These are phyloP conservation scores for Mycena belliarum DNA, from an alignment of 768 basidiomycete genomes.

Conservation along the genomic window DNA sequence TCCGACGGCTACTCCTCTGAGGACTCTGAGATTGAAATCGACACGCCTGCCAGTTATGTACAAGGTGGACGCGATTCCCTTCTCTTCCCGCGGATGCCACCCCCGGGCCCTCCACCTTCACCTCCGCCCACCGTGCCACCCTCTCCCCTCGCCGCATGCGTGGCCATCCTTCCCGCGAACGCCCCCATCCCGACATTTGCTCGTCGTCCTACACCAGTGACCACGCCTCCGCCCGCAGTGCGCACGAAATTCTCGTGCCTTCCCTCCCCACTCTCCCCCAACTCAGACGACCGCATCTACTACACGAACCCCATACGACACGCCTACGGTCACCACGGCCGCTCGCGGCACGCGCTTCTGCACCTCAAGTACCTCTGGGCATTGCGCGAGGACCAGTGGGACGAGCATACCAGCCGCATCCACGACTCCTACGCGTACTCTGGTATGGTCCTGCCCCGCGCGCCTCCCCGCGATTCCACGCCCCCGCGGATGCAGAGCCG, in stretches of 20 bases:
- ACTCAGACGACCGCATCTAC: constrained; percentile 25
- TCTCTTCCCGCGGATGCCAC: constrained; percentile 18
- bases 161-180: not conserved
- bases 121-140: constrained; percentile 11
- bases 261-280: constrained; percentile 40
- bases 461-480: constrained; percentile 18
- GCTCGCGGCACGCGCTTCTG: constrained; percentile 59
- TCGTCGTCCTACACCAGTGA: constrained; percentile 27
- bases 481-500: constrained; percentile 26
- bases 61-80: constrained; percentile 6
- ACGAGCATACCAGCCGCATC: constrained; percentile 32
- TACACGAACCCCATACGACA: constrained; percentile 38
- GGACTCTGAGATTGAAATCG: constrained; percentile 24
- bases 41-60: constrained; percentile 14
- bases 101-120: constrained; percentile 13
- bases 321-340: constrained; percentile 56
- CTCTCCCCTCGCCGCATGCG: not conserved
- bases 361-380: constrained; percentile 68
- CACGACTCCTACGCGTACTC: constrained; percentile 29
- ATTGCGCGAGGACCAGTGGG: constrained; percentile 54
- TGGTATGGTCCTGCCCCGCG: constrained; percentile 26
- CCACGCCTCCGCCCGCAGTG: constrained; percentile 24
- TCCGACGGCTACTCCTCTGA: constrained; percentile 26
- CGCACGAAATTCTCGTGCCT: constrained; percentile 36
- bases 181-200: constrained; percentile 27